A percentile compares a stretch with the other conserved stretches of the same genome.
phyloP scores from a whole-genome alignment of 345 rosid genomes.

The Gossypium raimondii region DNA sequence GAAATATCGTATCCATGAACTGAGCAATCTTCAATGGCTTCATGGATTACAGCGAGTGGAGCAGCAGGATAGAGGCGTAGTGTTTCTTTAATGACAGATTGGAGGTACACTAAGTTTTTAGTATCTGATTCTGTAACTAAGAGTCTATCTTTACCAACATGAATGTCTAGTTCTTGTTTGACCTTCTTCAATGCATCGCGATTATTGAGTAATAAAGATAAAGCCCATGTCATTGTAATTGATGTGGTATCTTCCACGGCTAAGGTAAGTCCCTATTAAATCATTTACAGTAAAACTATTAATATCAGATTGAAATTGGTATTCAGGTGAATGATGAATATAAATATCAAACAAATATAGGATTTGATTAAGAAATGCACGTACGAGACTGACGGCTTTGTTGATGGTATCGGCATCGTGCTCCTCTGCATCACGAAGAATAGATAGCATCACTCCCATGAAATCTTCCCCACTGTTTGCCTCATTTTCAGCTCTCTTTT shows the following conservation, averaged over 20 bases:
- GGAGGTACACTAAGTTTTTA: conserved; percentile 22
- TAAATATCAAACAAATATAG: too few species aligned
- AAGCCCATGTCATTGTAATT: conserved; percentile 25
- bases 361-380: background rate
- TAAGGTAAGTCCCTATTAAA: conserved; percentile 21
- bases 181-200: conserved; percentile 14
- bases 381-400: conserved; percentile 7
- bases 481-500: conserved; percentile 1
- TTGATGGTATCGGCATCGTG: background rate
- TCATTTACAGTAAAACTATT: background rate
- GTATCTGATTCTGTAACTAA: conserved; percentile 27
- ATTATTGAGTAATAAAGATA: conserved; percentile 28
- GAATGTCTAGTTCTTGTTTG: conserved; percentile 26
- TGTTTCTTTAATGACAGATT: too few species aligned
- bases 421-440: background rate
- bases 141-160: conserved; percentile 18
- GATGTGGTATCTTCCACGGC: conserved; percentile 27
- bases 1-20: too few species aligned
- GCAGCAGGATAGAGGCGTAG: conserved; percentile 29
- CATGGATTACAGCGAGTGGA: conserved; percentile 26
- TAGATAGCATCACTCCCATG: background rate
- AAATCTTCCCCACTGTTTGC: conserved; percentile 1
- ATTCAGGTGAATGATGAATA: too few species aligned
- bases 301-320: too few species aligned
- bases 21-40: conserved; percentile 16